Percentiles rank a stretch among this genome's conserved stretches.
phyloP scores from a whole-genome alignment of 1,139 yeast species.

The Waltiozyma sp. region DNA sequence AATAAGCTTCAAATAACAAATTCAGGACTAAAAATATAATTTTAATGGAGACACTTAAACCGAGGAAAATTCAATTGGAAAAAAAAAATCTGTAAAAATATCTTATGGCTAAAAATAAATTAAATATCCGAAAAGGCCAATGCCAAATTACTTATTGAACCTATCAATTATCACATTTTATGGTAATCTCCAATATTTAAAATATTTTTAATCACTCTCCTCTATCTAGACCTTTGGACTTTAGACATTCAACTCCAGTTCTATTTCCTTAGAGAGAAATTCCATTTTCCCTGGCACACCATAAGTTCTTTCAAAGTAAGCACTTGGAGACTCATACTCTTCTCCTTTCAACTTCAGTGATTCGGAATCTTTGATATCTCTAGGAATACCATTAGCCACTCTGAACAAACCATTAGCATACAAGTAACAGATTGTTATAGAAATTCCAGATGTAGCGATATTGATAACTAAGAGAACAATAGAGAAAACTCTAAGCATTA shows the following conservation, averaged over 20 bases:
- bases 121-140: no score
- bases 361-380: neutral
- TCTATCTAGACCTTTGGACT: no score
- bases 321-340: slow-evolving; percentile 1
- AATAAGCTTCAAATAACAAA: no score
- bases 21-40: no score
- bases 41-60: no score
- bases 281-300: neutral
- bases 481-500: neutral
- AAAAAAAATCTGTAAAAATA: no score
- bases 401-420: slow-evolving; percentile 8
- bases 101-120: no score
- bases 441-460: neutral
- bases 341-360: neutral
- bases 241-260: neutral
- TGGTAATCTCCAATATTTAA: no score
- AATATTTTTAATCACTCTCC: no score
- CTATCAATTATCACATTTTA: no score
- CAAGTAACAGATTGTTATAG: slow-evolving; percentile 1
- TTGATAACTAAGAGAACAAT: slow-evolving; percentile 1
- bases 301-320: neutral
- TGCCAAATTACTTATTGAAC: no score
- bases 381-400: slow-evolving; percentile 6
- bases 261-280: neutral
- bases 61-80: no score